Conservation (phyloP, 2,329 filamentous ascomycete genomes). For the Colletotrichum chrysophilum region DNA sequence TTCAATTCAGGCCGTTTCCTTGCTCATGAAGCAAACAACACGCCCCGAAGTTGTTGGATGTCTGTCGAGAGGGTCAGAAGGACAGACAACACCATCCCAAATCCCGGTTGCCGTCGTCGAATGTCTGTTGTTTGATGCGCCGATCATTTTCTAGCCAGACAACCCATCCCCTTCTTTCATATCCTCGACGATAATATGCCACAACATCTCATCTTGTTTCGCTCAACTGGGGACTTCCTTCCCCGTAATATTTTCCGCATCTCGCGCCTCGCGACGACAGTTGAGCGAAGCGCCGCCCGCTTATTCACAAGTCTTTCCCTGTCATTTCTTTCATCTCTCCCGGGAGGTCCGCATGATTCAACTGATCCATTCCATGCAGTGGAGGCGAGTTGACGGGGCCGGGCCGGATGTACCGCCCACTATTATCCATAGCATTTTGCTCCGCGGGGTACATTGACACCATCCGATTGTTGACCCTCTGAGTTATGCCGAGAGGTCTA, state of each 20-base stretch:
- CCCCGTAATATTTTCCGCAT: not conserved
- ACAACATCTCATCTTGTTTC: not conserved
- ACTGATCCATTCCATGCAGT: not conserved
- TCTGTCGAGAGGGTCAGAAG: not conserved
- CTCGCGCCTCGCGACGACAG: not conserved
- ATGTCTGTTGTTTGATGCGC: conserved; percentile 5
- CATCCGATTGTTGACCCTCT: not conserved
- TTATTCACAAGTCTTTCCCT: not conserved
- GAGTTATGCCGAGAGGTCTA: not conserved
- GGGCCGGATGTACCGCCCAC: not conserved
- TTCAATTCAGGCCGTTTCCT: conserved; percentile 4
- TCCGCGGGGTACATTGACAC: conserved; percentile 4
- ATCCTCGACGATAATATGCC: not conserved
- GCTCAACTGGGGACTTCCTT: not conserved
- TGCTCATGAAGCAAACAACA: conserved; percentile 6
- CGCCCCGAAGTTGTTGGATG: not conserved
- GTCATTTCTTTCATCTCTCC: not conserved
- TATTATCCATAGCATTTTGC: not conserved
- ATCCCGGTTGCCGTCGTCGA: not conserved
- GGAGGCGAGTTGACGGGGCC: not conserved
- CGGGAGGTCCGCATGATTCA: not conserved
- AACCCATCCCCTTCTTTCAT: not conserved
- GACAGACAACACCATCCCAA: not conserved
- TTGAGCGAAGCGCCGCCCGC: not conserved
- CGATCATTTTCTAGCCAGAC: not conserved